Evolutionary conservation across 2,329 filamentous ascomycete species (phyloP), one percentile per base, ranked within the genome.

Genomic region (Fusarium sp.): DNA sequence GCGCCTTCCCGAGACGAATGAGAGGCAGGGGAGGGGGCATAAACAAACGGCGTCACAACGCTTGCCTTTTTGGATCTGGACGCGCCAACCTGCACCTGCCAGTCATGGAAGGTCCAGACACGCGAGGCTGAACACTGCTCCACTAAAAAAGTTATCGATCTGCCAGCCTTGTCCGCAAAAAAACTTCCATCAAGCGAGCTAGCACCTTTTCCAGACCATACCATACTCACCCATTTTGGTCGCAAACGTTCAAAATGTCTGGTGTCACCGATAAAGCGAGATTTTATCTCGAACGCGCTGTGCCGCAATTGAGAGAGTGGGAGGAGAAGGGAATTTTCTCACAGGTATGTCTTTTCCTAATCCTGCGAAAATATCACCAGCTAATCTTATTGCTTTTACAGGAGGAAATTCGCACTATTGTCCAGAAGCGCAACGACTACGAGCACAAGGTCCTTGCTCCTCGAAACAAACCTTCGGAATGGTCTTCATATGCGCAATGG

Each of bases 241-340:
- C 46, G 14, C 32, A 53, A 32, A 51, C 43, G 13, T 28, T 28
- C 18, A 69, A 54, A 8, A 97, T 97, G 93, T 88, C 94, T 3
- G 91, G 89, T 43, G 91, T 96, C 62, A 91, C 92, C 69, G 96
- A 98, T 77, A 98, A 98, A 82, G 96, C 95, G 59, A 93, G 95
- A 62, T 98, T 95, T 82, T 98, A 93, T 81, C 88, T 98, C 70
- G 96, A 99, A 83, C 92, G 95, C 73, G 92, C 92, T 4, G 93
- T 98, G 45, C 93, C 94, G 18, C 94, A 98, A 80, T 87, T 99
- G 60, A 93, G 94, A 68, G 94, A 97, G 76, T 97, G 93, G 80
- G 92, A 97, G 81, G 89, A 93, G 71, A 98, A 97, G 80, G 91
- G 93, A 74, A 92, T 99, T 73, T 99, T 99, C 82, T 89, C 87